phyloP scores from a whole-genome alignment of 164 flowering plant genomes.

The Saururus chinensis region DNA sequence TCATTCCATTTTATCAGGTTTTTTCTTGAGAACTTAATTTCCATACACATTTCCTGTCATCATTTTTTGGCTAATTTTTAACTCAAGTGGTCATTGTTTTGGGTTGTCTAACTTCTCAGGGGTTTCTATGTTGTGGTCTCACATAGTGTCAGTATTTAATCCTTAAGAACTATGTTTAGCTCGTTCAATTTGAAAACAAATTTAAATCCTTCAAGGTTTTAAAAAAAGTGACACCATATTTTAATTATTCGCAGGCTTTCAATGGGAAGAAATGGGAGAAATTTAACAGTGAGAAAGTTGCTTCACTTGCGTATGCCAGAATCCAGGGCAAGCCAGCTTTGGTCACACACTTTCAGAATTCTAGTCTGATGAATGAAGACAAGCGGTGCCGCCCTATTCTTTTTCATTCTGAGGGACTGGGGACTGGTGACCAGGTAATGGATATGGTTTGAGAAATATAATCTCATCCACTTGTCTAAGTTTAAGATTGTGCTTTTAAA shows the following conservation, averaged over 20 bases:
- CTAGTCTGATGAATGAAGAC: constrained; percentile 99
- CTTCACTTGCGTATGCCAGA: constrained; percentile 94
- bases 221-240: background rate
- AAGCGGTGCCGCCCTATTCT: constrained; percentile 95
- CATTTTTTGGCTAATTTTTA: background rate
- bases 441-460: background rate
- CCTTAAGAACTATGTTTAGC: no score
- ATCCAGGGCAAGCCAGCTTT: constrained; percentile 93
- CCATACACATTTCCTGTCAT: background rate
- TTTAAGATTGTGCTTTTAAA: no score
- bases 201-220: background rate
- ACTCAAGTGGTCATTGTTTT: background rate
- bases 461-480: no score
- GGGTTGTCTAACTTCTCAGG: background rate
- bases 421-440: constrained; percentile 58
- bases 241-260: constrained; percentile 52
- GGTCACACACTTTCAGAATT: constrained; percentile 86
- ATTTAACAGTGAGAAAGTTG: constrained; percentile 96
- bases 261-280: constrained; percentile 98
- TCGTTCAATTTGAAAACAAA: background rate
- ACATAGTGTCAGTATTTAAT: no score
- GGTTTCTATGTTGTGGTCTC: background rate
- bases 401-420: constrained; percentile 60
- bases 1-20: constrained; percentile 81
- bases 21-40: background rate